phyloP scores from a whole-genome alignment of 2,329 filamentous ascomycete species.

The Blastomyces gilchristii region DNA sequence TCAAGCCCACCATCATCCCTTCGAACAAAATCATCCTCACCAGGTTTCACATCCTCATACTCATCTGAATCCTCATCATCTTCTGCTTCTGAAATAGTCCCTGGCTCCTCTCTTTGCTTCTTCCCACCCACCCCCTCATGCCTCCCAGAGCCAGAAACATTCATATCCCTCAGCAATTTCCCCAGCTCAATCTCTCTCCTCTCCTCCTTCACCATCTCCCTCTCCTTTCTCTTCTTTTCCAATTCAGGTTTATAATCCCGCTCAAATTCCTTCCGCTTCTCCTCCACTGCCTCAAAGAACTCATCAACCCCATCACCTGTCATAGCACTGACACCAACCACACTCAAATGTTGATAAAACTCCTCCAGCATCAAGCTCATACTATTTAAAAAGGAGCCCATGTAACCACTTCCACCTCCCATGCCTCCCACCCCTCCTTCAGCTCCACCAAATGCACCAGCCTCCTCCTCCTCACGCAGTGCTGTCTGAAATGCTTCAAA shows the following conservation, averaged over 20 bases:
- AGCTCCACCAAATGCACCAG: slow-evolving; percentile 62
- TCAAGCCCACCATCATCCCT: slow-evolving; percentile 56
- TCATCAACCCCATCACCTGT: slow-evolving; percentile 84
- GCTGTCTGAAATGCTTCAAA: slow-evolving; percentile 92
- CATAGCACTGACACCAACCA: slow-evolving; percentile 89
- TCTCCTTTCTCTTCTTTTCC: slow-evolving; percentile 62
- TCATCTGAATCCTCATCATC: slow-evolving; percentile 42
- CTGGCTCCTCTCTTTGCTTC: slow-evolving; percentile 25
- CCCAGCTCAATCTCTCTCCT: slow-evolving; percentile 71
- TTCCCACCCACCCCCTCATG: slow-evolving; percentile 18
- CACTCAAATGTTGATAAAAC: slow-evolving; percentile 87
- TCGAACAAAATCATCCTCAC: slow-evolving; percentile 39
- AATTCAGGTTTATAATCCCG: slow-evolving; percentile 87
- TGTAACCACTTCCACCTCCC: slow-evolving; percentile 77
- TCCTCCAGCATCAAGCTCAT: slow-evolving; percentile 98
- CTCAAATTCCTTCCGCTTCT: slow-evolving; percentile 81
- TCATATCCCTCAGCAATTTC: slow-evolving; percentile 92
- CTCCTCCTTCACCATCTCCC: slow-evolving; percentile 63
- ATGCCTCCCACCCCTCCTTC: slow-evolving; percentile 54
- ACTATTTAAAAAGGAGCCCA: slow-evolving; percentile 89
- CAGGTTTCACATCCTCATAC: slow-evolving; percentile 42
- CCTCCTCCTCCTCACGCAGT: slow-evolving; percentile 66
- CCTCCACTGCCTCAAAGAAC: slow-evolving; percentile 81
- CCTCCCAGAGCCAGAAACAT: slow-evolving; percentile 34
- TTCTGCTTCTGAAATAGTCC: slow-evolving; percentile 42